Evolutionary conservation across 257 asterid genomes (phyloP), one percentile per base, ranked within the genome.

Genomic region (Salvia miltiorrhiza): DNA sequence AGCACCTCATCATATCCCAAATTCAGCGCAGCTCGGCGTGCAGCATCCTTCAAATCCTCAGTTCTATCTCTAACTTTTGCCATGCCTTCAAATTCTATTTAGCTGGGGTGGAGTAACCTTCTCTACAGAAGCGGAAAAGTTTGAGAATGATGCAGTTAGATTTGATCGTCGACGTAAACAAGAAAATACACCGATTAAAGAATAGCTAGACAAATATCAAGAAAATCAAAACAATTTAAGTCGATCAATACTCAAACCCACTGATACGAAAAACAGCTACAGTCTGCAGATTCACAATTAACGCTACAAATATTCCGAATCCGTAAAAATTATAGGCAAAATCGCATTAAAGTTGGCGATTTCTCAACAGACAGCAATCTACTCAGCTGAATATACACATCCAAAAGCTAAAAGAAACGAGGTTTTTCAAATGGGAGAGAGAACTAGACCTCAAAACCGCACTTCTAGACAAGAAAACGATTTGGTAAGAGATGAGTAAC

Each of bases 11-110:
- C 69, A 40, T 80, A 83, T 70, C 85, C 96, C 87, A 84, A 76
- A 81, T 91, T 85, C 65, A 91, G 40, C 12, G 97, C 97, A n/a
- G 95, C 83, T 62, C 93, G 81, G 50, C 82, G 94, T 1, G 84
- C 93, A 61, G 92, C 86, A 81, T 93, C 96, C 84, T 79, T 90
- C 71, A 93, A 86, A 81, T 93, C 99, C 84, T 90, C 99, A n/a
- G 91, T 87, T 80, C 92, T 86, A 65, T 93, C 96, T 69, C 89
- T 86, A 66, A 72, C 80, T 79, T 80, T 88, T 9, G 89, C 84
- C 97, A 93, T 92, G 69, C 59, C 67, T 78, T 62, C 60, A 53
- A 62, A 63, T 65, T 63, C 20, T 32, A 68, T 33, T 43, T 17
- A 68, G 13, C n/a, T n/a, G n/a, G n/a, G 28, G 61, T 37, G 57